Evolutionary conservation across 2,329 filamentous ascomycete genomes (phyloP), one percentile per base, ranked within the genome.

Genomic region (Clarireedia paspali): DNA sequence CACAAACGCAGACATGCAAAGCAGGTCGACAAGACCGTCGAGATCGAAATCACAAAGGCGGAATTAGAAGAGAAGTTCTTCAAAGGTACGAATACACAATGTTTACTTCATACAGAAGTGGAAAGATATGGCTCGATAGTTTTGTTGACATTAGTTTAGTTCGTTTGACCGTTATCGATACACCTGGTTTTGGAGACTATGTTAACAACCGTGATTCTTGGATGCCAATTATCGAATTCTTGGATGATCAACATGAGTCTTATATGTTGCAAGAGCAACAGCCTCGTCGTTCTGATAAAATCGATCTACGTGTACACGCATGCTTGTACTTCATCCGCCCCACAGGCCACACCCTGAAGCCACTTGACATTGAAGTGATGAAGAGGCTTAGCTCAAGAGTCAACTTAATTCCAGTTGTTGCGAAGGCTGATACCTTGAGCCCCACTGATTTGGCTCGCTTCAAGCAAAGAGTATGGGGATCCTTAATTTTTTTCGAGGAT

Each of bases 241-340:
- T 99, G 69, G 94, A 99, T 76, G 94, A 99, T 77, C 94, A 99
- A 82, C 95, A 99, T 75, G 94, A 99, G 81, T 99, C 94, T 39
- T 99, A 99, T 77, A 99, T 99, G 94, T 83, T 99, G 72, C 94
- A 99, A 81, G 94, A 99, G 84, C 94, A 99, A 77, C 94, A 99
- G 78, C 94, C 95, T 67, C 90, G 90, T 75, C 91, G 94, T 70
- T 86, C 88, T 70, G 94, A 99, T 81, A 99, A 97, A 84, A 99
- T 99, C 69, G 94, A 99, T 72, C 88, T 99, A 69, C 91, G 94
- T 78, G 95, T 99, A 65, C 94, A 99, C 74, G 88, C 92, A 64
- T 99, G 94, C 76, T 76, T 99, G 72, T 99, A 99, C 84, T 99
- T 99, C 77, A 97, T 99, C 74, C 87, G 95, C 71, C 94, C 94